A percentile compares a stretch with the other conserved stretches of the same genome.
Evolutionary conservation across 1,284 basidiomycete genomes (phyloP).

Genomic region (Trametes polyzona): DNA sequence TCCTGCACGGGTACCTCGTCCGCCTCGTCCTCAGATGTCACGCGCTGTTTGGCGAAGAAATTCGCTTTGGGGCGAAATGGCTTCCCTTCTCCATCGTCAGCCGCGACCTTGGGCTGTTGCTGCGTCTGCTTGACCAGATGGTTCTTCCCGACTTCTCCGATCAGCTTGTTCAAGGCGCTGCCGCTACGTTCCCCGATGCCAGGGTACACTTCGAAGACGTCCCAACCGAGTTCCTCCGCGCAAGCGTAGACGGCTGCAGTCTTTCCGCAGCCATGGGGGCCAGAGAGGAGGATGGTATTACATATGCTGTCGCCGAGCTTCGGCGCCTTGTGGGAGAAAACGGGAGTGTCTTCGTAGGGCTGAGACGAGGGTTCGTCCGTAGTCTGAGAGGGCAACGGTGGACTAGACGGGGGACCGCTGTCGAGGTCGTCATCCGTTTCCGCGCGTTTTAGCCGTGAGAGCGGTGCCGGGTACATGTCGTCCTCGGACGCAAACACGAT

Average conservation of each 20-base stretch:
- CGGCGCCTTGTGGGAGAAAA: conserved; percentile 20
- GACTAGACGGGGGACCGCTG: background rate
- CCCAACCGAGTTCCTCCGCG: conserved; percentile 91
- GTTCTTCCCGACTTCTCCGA: conserved; percentile 94
- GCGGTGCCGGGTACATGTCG: conserved; percentile 24
- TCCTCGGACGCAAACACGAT: conserved; percentile 36
- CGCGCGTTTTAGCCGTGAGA: conserved; percentile 23
- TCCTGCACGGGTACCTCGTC: background rate
- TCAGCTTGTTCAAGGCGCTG: conserved; percentile 75
- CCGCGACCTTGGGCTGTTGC: conserved; percentile 27
- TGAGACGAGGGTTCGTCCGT: conserved; percentile 3
- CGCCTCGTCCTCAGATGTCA: conserved; percentile 21
- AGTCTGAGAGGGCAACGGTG: background rate
- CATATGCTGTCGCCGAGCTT: conserved; percentile 58
- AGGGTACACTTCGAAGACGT: conserved; percentile 97
- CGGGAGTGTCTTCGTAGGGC: background rate
- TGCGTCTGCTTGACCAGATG: conserved; percentile 67
- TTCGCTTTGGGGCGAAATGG: conserved; percentile 8
- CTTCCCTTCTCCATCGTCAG: conserved; percentile 2
- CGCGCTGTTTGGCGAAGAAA: conserved; percentile 22
- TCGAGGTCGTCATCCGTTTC: background rate
- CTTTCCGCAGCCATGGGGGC: conserved; percentile 89
- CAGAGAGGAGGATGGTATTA: conserved; percentile 85
- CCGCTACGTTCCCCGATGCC: conserved; percentile 89
- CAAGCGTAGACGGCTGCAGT: conserved; percentile 93